Evolutionary conservation across 2,329 filamentous ascomycete genomes (phyloP), one percentile per base, ranked within the genome.

Genomic region (Eutypa lata): DNA sequence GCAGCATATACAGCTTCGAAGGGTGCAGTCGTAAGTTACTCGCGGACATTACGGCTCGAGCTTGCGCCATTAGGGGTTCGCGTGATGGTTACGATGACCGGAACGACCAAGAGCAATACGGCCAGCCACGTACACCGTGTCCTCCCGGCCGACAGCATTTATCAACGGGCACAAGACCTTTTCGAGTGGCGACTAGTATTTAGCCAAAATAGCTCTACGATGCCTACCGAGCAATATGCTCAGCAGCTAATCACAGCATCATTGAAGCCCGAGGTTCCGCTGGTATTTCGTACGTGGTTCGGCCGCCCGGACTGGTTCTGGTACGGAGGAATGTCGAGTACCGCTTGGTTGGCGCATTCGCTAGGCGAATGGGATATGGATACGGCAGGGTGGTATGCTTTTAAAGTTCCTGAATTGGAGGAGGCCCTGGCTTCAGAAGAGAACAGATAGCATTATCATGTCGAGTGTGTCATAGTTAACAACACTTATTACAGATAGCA

Each of bases 41-140:
- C 78, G 45, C 78, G 79, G 53, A 76, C 73, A 0, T 68, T 83
- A 28, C 77, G 81, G 22, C 66, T 79, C 48, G 81, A 84, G 59
- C 71, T 84, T 40, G 71, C 72, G 44, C 80, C 79, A 1, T 77
- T 82, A 45, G 72, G 73, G 58, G 79, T 83, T 10, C 76, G 80
- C 57, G 80, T 83, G 65, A 82, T 82, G 74, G 74, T 81, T 18
- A 76, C 76, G 61, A 75, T 82, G 70, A 76, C 78, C 0, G 80
- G 80, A 22, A 80, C 78, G 2, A 78, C 83, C 13, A 68, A 68
- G 42, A 79, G 76, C 60, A 76, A 80, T 65, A 80, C 79, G 49
- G 75, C 76, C 6, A 68, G 65, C 57, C 71, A 73, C 40, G 61
- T 63, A 1, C 67, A 73, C 55, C 72, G 75, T 52, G 53, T 57